Evolutionary conservation across 192 early-diverging fungal species (phyloP).

Genomic region (Funneliformis geosporum): DNA sequence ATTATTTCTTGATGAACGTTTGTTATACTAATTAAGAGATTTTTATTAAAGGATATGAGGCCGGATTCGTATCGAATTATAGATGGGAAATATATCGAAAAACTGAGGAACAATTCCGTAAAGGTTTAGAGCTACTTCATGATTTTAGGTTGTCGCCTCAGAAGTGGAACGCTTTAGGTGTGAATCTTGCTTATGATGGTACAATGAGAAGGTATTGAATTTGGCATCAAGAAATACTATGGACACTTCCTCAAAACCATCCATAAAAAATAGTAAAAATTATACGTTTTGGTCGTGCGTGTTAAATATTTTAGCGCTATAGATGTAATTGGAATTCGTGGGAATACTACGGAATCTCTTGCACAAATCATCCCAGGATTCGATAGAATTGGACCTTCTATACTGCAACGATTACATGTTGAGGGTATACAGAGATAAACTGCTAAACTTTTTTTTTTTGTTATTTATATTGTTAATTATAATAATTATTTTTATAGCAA

Average conservation of each 20-base stretch:
- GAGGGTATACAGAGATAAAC: constrained; percentile 41
- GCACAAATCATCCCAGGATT: constrained; percentile 58
- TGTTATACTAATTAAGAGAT: not conserved
- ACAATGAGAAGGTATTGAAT: constrained; percentile 42
- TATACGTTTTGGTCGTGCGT: not conserved
- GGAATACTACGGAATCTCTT: constrained; percentile 49
- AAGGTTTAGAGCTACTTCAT: constrained; percentile 53
- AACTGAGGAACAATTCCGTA: constrained; percentile 48
- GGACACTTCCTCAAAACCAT: too few species aligned
- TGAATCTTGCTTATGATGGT: constrained; percentile 44
- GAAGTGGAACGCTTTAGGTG: constrained; percentile 53
- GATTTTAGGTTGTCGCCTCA: constrained; percentile 50
- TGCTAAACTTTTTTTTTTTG: not conserved
- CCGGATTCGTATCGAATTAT: constrained; percentile 52
- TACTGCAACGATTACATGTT: constrained; percentile 58
- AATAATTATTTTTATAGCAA: constrained; percentile 35
- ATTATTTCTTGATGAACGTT: not conserved
- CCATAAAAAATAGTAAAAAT: too few species aligned
- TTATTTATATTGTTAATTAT: constrained; percentile 10
- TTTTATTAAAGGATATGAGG: constrained; percentile 46
- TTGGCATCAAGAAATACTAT: not conserved
- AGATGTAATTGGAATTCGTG: constrained; percentile 50
- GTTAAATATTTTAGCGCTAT: constrained; percentile 43
- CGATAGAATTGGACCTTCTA: constrained; percentile 47
- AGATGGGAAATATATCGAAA: constrained; percentile 48